Evolutionary conservation across 148 eudicot genomes (phyloP), one percentile per base, ranked within the genome.

Genomic region (Rheum nobile): DNA sequence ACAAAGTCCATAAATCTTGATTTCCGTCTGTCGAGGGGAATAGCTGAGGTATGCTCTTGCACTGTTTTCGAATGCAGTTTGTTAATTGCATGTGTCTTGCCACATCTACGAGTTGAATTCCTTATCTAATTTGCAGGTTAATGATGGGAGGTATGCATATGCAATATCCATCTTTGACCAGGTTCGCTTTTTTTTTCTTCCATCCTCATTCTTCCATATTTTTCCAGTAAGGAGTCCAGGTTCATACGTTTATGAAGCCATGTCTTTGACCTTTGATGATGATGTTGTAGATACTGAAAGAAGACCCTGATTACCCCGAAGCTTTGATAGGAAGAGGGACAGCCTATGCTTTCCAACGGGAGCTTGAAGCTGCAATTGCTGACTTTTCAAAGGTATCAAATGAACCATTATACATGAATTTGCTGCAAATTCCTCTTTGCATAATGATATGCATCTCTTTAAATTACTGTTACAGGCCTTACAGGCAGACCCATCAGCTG

Each of bases 261-360:
- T 47, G 52, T 35, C 43, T 52, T 32, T 55, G 42, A 73, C 38
- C 12, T 35, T 67, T 38, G 5, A 74, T 71, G 61, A 71, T 76
- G 26, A 10, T 41, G 57, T 43, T 77, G 72, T 90, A 94, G 98
- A 90, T 94, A 52, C 84, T 94, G 71, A 82, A 86, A 79, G 96
- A 91, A 83, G 96, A 94, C 61, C 88, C 97, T 70, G 83, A 90
- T 75, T 94, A 94, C 78, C 96, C 98, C 22, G 98, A 94, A 83
- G 98, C 98, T 71, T 78, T 94, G 63, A 94, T 94, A 76, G 98
- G 98, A 85, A 85, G 98, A 84, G 98, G 98, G 80, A 94, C 98
- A 34, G 98, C 98, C 46, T 90, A 88, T 86, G 98, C 98, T 80
- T 94, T 94, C 67, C 89, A 91, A 81, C 85, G 98, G 72, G 98